phyloP scores from a whole-genome alignment of 352 stramenopile species.

The Elongisporangium prolatum region DNA sequence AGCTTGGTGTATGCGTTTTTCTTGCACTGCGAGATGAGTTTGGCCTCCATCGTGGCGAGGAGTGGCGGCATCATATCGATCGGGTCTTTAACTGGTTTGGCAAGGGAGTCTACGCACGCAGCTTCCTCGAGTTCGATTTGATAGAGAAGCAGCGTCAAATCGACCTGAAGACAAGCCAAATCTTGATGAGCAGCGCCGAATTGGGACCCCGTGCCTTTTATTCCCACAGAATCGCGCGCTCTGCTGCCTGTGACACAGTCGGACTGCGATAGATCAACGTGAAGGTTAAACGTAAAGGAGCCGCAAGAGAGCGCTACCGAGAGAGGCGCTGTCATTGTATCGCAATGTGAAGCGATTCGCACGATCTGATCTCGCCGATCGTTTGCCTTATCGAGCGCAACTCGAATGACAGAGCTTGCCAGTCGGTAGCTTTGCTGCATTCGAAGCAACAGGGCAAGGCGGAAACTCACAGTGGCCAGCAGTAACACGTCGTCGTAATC shows the following conservation, averaged over 20 bases:
- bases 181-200: conserved; percentile 47
- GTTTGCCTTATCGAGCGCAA: conserved; percentile 32
- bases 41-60: conserved; percentile 16
- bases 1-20: conserved; percentile 46
- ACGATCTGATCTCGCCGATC: conserved; percentile 33
- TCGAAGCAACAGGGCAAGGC: conserved; percentile 31
- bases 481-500: conserved; percentile 55
- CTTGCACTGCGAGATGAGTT: conserved; percentile 37
- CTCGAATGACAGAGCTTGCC: conserved; percentile 28
- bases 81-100: not conserved
- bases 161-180: conserved; percentile 49
- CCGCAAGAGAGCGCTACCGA: conserved; percentile 16
- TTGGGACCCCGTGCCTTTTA: conserved; percentile 51
- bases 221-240: conserved; percentile 28
- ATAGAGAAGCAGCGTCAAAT: conserved; percentile 46
- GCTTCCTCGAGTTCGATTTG: conserved; percentile 50
- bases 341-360: conserved; percentile 27
- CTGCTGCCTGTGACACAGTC: conserved; percentile 9
- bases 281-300: conserved; percentile 30
- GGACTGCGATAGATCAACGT: conserved; percentile 5
- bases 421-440: conserved; percentile 18
- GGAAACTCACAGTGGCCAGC: conserved; percentile 35
- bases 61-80: not conserved
- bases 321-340: not conserved
- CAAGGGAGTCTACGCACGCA: conserved; percentile 19